Evolutionary conservation across 352 stramenopile genomes (phyloP).

Genomic region (Phytophthora chlamydospora): DNA sequence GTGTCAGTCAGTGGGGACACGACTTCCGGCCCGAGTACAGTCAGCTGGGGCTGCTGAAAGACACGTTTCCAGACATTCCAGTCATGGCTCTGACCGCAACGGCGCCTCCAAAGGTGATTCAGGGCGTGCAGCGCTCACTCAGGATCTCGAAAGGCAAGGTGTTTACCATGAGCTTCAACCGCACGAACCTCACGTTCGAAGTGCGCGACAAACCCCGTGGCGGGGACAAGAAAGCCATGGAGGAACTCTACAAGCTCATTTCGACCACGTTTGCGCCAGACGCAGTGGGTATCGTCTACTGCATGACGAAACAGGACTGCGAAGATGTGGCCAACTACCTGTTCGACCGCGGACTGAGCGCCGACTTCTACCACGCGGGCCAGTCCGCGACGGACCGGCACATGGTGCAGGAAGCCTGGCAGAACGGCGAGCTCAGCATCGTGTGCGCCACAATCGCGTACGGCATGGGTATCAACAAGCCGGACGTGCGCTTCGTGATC

Average conservation of each 20-base stretch:
- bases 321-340: slow-evolving; percentile 93
- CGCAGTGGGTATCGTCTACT: slow-evolving; percentile 94
- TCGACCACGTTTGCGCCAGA: slow-evolving; percentile 49
- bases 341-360: slow-evolving; percentile 83
- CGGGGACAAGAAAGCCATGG: slow-evolving; percentile 53
- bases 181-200: slow-evolving; percentile 93
- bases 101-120: slow-evolving; percentile 86
- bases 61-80: slow-evolving; percentile 90
- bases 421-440: slow-evolving; percentile 82
- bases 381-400: slow-evolving; percentile 80
- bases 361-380: slow-evolving; percentile 93
- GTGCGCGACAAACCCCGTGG: slow-evolving; percentile 74
- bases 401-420: slow-evolving; percentile 80
- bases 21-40: slow-evolving; percentile 93
- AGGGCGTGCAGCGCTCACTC: slow-evolving; percentile 76
- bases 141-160: slow-evolving; percentile 79
- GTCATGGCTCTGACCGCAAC: slow-evolving; percentile 94
- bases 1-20: slow-evolving; percentile 90
- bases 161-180: slow-evolving; percentile 93
- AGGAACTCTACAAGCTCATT: slow-evolving; percentile 62
- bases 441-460: slow-evolving; percentile 97
- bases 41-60: slow-evolving; percentile 91
- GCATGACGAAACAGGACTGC: slow-evolving; percentile 93
- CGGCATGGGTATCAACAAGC: slow-evolving; percentile 96
- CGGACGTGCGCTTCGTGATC: slow-evolving; percentile 93